phyloP scores from a whole-genome alignment of 129 eudicot species.

The Rutidosis leptorrhynchoides region DNA sequence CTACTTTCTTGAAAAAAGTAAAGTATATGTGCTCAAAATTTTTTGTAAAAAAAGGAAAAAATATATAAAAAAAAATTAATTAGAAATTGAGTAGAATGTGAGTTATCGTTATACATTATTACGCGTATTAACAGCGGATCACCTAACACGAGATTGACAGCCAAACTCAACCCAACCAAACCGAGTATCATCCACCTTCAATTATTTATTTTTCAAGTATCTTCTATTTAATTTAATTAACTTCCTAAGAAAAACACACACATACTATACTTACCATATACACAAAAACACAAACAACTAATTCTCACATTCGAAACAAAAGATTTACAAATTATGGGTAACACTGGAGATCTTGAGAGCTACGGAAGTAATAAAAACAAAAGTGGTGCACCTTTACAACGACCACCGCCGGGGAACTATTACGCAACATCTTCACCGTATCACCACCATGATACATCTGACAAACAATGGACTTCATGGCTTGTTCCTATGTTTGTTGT shows the following conservation, averaged over 20 bases:
- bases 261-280: neutral
- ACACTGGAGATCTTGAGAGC: slow-evolving; percentile 66
- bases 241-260: slow-evolving; percentile 2
- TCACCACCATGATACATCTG: slow-evolving; percentile 27
- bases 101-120: neutral
- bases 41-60: too few species aligned
- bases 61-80: too few species aligned
- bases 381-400: slow-evolving; percentile 17
- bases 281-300: slow-evolving; percentile 3
- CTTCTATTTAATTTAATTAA: neutral
- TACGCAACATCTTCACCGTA: slow-evolving; percentile 29
- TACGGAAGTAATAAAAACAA: slow-evolving; percentile 26
- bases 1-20: too few species aligned
- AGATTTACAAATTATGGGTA: slow-evolving; percentile 37
- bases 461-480: slow-evolving; percentile 86
- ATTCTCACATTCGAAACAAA: neutral
- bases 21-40: too few species aligned
- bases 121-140: slow-evolving; percentile 30
- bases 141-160: slow-evolving; percentile 33
- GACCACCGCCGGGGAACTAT: slow-evolving; percentile 19
- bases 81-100: too few species aligned
- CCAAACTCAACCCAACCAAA: slow-evolving; percentile 5
- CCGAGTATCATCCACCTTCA: slow-evolving; percentile 9
- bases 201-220: neutral
- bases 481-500: slow-evolving; percentile 80